Evolutionary conservation across 1,139 yeast genomes (phyloP), one percentile per base, ranked within the genome.

Genomic region (Debaryomyces sp.): DNA sequence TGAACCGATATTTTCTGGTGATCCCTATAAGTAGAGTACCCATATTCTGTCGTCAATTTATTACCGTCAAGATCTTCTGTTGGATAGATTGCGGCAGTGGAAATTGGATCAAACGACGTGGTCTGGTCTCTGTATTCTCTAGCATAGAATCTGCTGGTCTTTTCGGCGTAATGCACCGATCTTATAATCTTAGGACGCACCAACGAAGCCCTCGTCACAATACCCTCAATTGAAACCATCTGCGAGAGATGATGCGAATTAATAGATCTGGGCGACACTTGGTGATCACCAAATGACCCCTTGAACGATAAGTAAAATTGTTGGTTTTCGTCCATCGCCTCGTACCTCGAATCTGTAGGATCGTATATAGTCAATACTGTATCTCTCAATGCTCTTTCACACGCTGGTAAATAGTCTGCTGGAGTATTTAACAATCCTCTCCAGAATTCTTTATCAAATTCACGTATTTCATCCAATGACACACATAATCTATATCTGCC

Each of bases 61-160:
- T 92, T 87, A 12, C 97, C 97, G 46, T 90, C 94, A 30, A 88
- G 80, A 64, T 95, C 99, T 61, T 89, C 96, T 0, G 96, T 89
- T 10, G 99, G 99, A 63, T 91, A 95, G 5, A 89, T 85, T 0
- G 96, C 92, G 1, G 96, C 84, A 0, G 96, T 85, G 4, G 89
- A 78, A 60, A 87, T 80, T 2, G 96, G 96, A 55, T 89, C 91
- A 63, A 91, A 87, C 18, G 95, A 85, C 2, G 97, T 90, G 5
- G 98, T 91, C 56, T 90, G 94, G 67, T 94, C 99, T 51, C 91
- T 81, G 65, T 94, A 94, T 60, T 91, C 96, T 68, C 97, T 81
- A 49, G 96, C 89, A 61, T 90, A 92, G 64, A 92, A 92, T 54
- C 87, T 79, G 32, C 87, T 86, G 1, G 96, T 89, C 45, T 80